Evolutionary conservation across 306 rosid genomes (phyloP).

Genomic region (Lagenaria siceraria): DNA sequence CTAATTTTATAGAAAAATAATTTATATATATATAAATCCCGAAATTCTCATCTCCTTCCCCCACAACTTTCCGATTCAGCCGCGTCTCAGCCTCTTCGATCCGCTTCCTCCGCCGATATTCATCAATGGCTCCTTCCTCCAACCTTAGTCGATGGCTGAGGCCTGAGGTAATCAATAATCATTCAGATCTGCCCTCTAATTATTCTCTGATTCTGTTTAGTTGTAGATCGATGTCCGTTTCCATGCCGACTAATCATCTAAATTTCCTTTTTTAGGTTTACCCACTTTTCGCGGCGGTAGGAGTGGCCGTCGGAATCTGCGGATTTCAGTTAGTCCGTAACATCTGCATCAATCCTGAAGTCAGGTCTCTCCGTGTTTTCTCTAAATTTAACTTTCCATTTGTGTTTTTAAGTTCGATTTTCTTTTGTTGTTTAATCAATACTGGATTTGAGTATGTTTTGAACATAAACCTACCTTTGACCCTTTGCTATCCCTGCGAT

Average conservation of each 20-base stretch:
- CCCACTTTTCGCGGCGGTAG: conserved; percentile 74
- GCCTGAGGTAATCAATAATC: conserved; percentile 38
- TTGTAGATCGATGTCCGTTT: neutral
- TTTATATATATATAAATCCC: neutral
- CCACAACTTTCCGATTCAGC: neutral
- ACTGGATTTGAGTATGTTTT: neutral
- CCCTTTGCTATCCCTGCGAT: neutral
- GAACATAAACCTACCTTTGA: neutral
- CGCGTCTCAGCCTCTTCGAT: neutral
- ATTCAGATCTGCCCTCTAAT: conserved; percentile 10
- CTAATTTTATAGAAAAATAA: neutral
- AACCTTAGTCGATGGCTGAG: conserved; percentile 59
- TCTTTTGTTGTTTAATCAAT: neutral
- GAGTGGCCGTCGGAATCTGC: conserved; percentile 82
- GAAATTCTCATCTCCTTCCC: neutral
- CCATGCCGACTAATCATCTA: neutral
- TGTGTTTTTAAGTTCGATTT: neutral
- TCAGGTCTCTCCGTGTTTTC: conserved; percentile 39
- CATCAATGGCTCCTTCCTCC: conserved; percentile 24
- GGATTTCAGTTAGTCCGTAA: conserved; percentile 62
- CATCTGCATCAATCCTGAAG: conserved; percentile 85
- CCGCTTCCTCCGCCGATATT: neutral
- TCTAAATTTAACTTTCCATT: neutral
- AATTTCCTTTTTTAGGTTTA: conserved; percentile 53
- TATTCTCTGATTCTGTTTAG: neutral